Evolutionary conservation across 495 filamentous ascomycete genomes (phyloP).

Genomic region (Aspergillus sparsus): DNA sequence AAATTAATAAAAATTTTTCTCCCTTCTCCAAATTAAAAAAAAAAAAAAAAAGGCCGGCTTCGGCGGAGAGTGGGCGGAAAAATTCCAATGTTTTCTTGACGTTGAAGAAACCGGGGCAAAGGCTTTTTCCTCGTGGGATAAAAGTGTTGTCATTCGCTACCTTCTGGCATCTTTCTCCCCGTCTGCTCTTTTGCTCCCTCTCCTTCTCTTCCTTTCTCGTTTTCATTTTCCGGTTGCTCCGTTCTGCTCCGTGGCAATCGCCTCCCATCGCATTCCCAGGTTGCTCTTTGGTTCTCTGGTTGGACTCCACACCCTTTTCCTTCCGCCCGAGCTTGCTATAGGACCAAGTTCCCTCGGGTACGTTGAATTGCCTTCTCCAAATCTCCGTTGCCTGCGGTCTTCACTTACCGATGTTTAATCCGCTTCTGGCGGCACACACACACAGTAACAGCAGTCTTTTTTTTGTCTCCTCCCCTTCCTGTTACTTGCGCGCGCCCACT

Average conservation of each 20-base stretch:
- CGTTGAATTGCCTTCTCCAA: conserved; percentile 14
- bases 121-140: conserved; percentile 37
- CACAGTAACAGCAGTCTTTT: too few relatives aligned
- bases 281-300: conserved; percentile 15
- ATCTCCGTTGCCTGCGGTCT: neutral
- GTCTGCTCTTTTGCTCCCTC: conserved; percentile 15
- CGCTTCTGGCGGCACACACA: conserved; percentile 12
- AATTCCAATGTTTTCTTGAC: conserved; percentile 18
- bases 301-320: conserved; percentile 28
- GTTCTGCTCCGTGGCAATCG: conserved; percentile 31
- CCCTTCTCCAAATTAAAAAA: conserved; percentile 24
- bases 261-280: neutral
- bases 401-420: conserved; percentile 29
- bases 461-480: conserved; percentile 9
- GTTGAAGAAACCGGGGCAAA: conserved; percentile 29
- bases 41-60: conserved; percentile 36
- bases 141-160: conserved; percentile 15
- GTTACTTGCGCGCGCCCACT: conserved; percentile 9
- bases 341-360: conserved; percentile 29
- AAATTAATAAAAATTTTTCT: conserved; percentile 2
- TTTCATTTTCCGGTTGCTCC: conserved; percentile 31
- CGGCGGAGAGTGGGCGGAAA: conserved; percentile 39
- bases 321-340: conserved; percentile 27
- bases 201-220: conserved; percentile 14
- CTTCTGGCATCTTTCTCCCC: neutral